Conservation (phyloP, 2,329 filamentous ascomycete species). For the Botrytis byssoidea region DNA sequence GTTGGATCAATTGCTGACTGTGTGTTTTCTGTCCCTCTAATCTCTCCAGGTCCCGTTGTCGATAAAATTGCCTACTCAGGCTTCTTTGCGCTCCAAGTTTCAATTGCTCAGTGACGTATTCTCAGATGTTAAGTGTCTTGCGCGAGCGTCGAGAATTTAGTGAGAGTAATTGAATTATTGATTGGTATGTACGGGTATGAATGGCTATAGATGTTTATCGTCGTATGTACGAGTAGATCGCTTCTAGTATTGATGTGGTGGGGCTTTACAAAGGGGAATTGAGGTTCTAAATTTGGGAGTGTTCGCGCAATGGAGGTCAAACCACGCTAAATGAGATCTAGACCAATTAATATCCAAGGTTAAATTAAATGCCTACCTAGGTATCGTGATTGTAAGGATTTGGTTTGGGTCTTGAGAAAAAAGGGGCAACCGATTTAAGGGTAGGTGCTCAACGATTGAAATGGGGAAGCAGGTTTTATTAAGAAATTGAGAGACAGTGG, state of each 20-base stretch:
- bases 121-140: neutral
- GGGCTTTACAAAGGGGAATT: slow-evolving; percentile 15
- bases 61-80: neutral
- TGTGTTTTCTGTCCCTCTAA: neutral
- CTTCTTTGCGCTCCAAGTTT: neutral
- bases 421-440: neutral
- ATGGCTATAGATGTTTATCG: neutral
- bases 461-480: too few species aligned
- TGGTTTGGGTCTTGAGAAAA: neutral
- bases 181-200: neutral
- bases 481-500: too few species aligned
- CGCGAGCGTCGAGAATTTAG: neutral
- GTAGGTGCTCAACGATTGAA: neutral
- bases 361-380: neutral
- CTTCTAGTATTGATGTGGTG: neutral
- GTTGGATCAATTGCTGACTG: neutral
- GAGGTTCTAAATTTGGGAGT: slow-evolving; percentile 12
- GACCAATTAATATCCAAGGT: slow-evolving; percentile 13
- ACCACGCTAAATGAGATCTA: slow-evolving; percentile 14
- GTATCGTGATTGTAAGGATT: neutral
- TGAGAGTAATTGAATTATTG: neutral
- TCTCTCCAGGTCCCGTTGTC: neutral
- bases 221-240: neutral
- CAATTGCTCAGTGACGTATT: neutral
- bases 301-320: slow-evolving; percentile 5